Percentiles rank a stretch among this genome's conserved stretches.
These are phyloP conservation scores for Ceratobasidium sp. DNA, from an alignment of 1,284 basidiomycete genomes.

Conservation along the genomic window DNA sequence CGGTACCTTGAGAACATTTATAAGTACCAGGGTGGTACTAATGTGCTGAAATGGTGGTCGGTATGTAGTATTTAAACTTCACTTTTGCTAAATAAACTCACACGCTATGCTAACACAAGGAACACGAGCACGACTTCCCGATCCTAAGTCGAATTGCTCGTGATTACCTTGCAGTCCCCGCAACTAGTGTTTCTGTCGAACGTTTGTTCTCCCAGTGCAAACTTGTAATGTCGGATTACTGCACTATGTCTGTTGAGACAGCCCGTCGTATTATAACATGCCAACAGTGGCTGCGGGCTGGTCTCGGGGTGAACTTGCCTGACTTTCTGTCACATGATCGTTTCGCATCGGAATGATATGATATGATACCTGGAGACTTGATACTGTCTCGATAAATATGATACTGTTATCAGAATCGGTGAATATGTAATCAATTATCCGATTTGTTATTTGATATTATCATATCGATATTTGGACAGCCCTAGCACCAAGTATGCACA, in stretches of 20 bases:
- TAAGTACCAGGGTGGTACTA: neutral
- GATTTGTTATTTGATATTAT: too few relatives aligned
- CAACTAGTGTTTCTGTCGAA: conserved; percentile 36
- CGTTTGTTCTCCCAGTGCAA: conserved; percentile 37
- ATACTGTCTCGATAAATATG: neutral
- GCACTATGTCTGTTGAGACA: conserved; percentile 26
- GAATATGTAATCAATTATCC: neutral
- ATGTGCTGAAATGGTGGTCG: neutral
- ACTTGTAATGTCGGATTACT: conserved; percentile 20
- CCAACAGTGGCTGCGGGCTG: conserved; percentile 36
- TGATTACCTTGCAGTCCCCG: conserved; percentile 19
- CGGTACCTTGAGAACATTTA: neutral
- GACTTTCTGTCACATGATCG: neutral
- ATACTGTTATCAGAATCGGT: neutral
- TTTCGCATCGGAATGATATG: neutral
- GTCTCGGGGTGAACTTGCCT: neutral
- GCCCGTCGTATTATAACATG: conserved; percentile 10
- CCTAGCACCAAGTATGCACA: too few relatives aligned
- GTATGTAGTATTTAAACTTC: neutral
- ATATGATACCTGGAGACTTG: too few relatives aligned
- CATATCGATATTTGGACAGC: too few relatives aligned
- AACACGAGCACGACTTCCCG: conserved; percentile 15
- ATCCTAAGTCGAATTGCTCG: conserved; percentile 12
- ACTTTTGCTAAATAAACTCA: neutral
- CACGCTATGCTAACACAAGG: neutral